These are phyloP conservation scores for Sporisorium exsertum DNA, from an alignment of 1,284 basidiomycete species.

Conservation along the genomic window DNA sequence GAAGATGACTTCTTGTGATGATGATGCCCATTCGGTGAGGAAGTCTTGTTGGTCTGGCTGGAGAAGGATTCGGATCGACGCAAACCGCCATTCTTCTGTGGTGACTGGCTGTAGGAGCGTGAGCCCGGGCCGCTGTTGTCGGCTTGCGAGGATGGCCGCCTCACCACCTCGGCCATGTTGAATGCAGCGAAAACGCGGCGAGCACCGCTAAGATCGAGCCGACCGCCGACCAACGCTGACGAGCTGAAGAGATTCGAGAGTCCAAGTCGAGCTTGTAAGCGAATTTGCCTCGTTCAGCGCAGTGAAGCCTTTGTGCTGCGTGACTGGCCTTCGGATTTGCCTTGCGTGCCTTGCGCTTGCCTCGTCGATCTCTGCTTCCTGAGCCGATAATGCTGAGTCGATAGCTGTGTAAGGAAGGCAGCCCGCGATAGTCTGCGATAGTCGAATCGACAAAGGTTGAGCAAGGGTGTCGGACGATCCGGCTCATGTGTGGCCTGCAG, in stretches of 20 bases:
- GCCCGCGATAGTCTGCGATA: not conserved
- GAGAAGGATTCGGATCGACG: slow-evolving; percentile 38
- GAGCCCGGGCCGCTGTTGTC: slow-evolving; percentile 29
- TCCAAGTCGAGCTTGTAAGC: not conserved
- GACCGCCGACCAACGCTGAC: not conserved
- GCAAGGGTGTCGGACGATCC: slow-evolving; percentile 29
- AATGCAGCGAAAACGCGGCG: not conserved
- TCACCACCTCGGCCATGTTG: slow-evolving; percentile 48
- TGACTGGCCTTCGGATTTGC: not conserved
- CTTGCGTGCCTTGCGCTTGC: not conserved
- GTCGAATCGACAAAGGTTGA: not conserved
- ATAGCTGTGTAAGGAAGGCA: not conserved
- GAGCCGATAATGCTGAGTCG: not conserved
- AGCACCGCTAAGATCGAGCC: not conserved
- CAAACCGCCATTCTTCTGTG: slow-evolving; percentile 34
- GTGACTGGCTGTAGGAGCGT: slow-evolving; percentile 42
- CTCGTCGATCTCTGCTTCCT: not conserved
- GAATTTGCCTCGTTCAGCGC: not conserved
- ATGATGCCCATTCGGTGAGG: slow-evolving; percentile 16
- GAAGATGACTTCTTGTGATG: slow-evolving; percentile 22
- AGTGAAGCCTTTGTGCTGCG: not conserved
- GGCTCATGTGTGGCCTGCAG: not conserved
- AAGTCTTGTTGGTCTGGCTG: slow-evolving; percentile 18
- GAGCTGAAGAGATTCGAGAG: not conserved
- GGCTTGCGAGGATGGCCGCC: slow-evolving; percentile 32